Percentiles rank a stretch among this genome's conserved stretches.
Evolutionary conservation across 179 eudicot species (phyloP).

Genomic region (Spinacia oleracea): DNA sequence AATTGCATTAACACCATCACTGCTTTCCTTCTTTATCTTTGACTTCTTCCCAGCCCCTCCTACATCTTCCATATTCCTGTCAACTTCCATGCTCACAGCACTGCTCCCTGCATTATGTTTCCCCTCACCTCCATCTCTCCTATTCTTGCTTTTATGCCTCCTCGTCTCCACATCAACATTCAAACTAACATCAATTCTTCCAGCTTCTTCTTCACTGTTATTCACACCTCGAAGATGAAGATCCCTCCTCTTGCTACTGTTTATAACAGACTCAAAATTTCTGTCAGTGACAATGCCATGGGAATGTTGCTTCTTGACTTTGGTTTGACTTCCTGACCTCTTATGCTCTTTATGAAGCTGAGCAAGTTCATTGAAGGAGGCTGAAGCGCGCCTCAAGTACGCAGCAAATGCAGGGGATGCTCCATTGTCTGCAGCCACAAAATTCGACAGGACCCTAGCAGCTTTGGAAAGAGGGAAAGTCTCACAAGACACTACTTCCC

Average conservation of each 20-base stretch:
- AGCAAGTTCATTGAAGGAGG: conserved; percentile 48
- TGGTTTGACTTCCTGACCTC: conserved; percentile 14
- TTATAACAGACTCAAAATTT: conserved; percentile 9
- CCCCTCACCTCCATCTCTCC: too few relatives aligned
- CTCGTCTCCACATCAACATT: too few relatives aligned
- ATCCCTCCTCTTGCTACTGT: background rate
- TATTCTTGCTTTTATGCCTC: too few relatives aligned
- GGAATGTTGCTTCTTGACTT: conserved; percentile 9
- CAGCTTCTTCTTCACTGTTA: conserved; percentile 8
- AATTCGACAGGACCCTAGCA: conserved; percentile 45
- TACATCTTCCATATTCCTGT: background rate
- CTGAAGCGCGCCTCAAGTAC: conserved; percentile 54
- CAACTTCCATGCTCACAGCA: background rate
- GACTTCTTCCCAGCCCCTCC: conserved; percentile 7
- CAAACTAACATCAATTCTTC: too few relatives aligned
- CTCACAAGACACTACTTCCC: conserved; percentile 41
- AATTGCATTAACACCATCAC: conserved; percentile 1
- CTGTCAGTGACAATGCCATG: background rate
- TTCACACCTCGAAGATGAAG: conserved; percentile 19
- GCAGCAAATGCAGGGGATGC: too few relatives aligned
- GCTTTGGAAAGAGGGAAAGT: conserved; percentile 51
- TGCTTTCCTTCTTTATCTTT: conserved; percentile 5
- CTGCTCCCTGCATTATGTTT: too few relatives aligned
- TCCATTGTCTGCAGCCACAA: conserved; percentile 48
- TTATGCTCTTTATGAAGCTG: conserved; percentile 42